Evolutionary conservation across 78 protist species (phyloP), one percentile per base, ranked within the genome.

Genomic region (Dictyostelium capitatum): DNA sequence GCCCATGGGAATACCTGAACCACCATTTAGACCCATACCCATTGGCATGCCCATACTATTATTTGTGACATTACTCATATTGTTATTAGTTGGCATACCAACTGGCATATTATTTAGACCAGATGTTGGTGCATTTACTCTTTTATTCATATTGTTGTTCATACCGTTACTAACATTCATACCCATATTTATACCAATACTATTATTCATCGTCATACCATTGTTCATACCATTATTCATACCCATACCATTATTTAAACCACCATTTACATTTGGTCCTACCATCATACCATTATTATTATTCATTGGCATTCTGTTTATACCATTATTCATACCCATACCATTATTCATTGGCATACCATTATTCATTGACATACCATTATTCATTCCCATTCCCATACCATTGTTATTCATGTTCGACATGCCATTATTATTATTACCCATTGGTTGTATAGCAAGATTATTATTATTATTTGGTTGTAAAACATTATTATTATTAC

Each of bases 141-240:
- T 37, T 37, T 37, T 37, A 37, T 37, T 37, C 43, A 37, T 37
- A 37, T 37, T 37, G 43, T 37, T 37, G 2, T 37, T 37, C 43
- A 37, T 37, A 37, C 43, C 43, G 43, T 37, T 37, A 37, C 2
- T 37, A 37, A 37, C 43, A 37, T 37, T 37, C 43, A 37, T 37
- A 37, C 20, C 37, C 30, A 12, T 53, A 51, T 19, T 50, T 64
- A 69, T 72, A 6, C 69, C 69, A 59, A 7, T 23, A 23, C 69
- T 59, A 59, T 59, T 59, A 17, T 23, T 59, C 28, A 6, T 62
- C 14, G 15, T 43, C 85, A 80, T 80, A 62, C 85, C 85, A 20
- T 25, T 56, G 47, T 32, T 25, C 85, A 80, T 80, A 30, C 46
- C 15, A 4, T 30, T 56, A 78, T 56, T 56, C 82, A 78, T 78